A percentile compares a stretch with the other conserved stretches of the same genome.
phyloP scores from a whole-genome alignment of 164 flowering plant species.

The Chimonanthus praecox region DNA sequence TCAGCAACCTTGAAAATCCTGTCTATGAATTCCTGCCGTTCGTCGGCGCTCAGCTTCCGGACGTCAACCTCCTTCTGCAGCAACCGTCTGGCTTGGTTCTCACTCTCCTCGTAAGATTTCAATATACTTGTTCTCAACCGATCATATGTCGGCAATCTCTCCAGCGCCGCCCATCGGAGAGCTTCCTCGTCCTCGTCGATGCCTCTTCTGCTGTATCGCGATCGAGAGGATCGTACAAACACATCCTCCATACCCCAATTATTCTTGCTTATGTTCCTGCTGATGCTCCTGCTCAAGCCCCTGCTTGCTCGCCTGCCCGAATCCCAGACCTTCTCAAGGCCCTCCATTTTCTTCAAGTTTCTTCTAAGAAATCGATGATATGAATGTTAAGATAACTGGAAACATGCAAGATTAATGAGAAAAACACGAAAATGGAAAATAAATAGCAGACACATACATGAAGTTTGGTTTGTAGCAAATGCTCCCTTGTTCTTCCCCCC shows the following conservation, averaged over 20 bases:
- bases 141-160: slow-evolving; percentile 82
- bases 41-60: slow-evolving; percentile 52
- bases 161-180: slow-evolving; percentile 81
- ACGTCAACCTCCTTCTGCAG: slow-evolving; percentile 67
- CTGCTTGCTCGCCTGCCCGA: slow-evolving; percentile 21
- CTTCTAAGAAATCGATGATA: neutral
- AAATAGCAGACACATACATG: neutral
- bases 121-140: slow-evolving; percentile 73
- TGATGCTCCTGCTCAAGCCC: slow-evolving; percentile 25
- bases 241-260: slow-evolving; percentile 67
- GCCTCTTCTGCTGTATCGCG: slow-evolving; percentile 26
- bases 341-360: slow-evolving; percentile 21
- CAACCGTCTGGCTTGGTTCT: slow-evolving; percentile 12
- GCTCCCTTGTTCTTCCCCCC: neutral
- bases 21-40: slow-evolving; percentile 43
- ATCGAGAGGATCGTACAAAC: slow-evolving; percentile 25
- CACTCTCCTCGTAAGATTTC: slow-evolving; percentile 38
- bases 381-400: neutral
- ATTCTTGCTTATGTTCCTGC: slow-evolving; percentile 43
- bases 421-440: neutral
- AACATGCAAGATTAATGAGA: neutral
- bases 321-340: slow-evolving; percentile 19
- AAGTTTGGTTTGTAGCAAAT: neutral
- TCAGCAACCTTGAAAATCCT: slow-evolving; percentile 30
- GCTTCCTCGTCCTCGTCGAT: slow-evolving; percentile 82